Evolutionary conservation across 495 filamentous ascomycete genomes (phyloP), one percentile per base, ranked within the genome.

Genomic region (Penicillium ochrochloron): DNA sequence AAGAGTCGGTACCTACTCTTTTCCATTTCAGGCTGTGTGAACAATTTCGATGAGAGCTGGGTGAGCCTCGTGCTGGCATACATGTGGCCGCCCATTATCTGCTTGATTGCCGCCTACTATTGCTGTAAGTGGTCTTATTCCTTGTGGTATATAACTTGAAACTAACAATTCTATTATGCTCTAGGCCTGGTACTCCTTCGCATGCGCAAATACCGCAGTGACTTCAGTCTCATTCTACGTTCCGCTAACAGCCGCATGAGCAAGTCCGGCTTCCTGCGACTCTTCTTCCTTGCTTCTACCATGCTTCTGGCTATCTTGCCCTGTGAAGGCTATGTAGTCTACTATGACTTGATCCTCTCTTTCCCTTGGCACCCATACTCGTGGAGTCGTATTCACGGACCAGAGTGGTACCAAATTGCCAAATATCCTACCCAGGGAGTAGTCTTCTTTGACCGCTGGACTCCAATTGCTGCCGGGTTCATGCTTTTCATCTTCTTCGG

Each of bases 401-500:
- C 76, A 19, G 73, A 75, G 27, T 94, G 88, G 87, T 62, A 80
- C 61, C 73, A 73, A 15, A 86, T 96, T 76, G 60, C 83, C 19
- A 90, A 86, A 72, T 75, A 90, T 2, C 88, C 87, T 0, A 85
- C 85, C 11, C 67, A 80, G 60, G 79, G 85, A 31, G 50, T 77
- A 0, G 77, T 88, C 17, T 74, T 85, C 62, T 85, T 86, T 65
- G 86, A 91, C 69, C 83, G 85, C 51, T 97, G 89, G 88, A 84
- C 90, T 39, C 76, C 87, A 10, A 82, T 92, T 57, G 78, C 78
- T 1, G 78, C 85, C 1, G 85, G 85, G 0, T 80, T 89, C 51
- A 64, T 88, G 52, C 80, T 92, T 15, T 92, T 96, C 66, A 60
- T 86, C 41, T 90, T 93, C 80, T 97, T 96, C 70, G 95, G 95